Evolutionary conservation across 2,329 filamentous ascomycete genomes (phyloP), one percentile per base, ranked within the genome.

Genomic region (Fusarium pininemorale): DNA sequence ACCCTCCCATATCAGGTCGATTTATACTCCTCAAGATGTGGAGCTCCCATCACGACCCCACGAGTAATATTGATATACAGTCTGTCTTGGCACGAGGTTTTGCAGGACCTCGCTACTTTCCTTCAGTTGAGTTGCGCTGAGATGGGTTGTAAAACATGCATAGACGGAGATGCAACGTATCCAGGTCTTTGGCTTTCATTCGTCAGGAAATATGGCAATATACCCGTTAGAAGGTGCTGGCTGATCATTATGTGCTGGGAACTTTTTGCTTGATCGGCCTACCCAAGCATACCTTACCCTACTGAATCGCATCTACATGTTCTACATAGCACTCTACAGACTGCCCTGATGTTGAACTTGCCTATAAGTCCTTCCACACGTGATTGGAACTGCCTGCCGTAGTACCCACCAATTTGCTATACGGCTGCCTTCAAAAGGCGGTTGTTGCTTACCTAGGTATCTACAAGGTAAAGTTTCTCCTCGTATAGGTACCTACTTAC

Each of bases 1-100:
- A 95, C 76, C 93, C 94, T 64, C 92, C 93, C 0, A 89, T 96
- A 68, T 94, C 93, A 16, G 94, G 93, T 10, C 90, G 94, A 64
- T 97, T 93, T 80, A 92, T 98, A 59, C 83, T 98, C 47, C 86
- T 98, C 72, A 98, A 98, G 85, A 90, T 98, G 81, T 98, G 94
- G 93, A 95, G 92, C 77, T 93, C 93, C 5, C 89, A 90, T 67
- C 88, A 90, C 32, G 90, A 91, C 54, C 87, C 89, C 8, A 77
- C 80, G 10, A 85, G 85, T 66, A 97, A 97, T 78, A 97, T 98
- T 73, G 95, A 98, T 79, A 94, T 98, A 44, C 93, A 98, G 81
- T 94, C 92, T 51, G 91, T 98, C 30, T 89, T 95, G 66, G 93
- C 92, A 4, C 92, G 93, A 78, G 96, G 96, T 0, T 98, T 92